These are phyloP conservation scores for Coelastrella sp. DNA, from an alignment of 139 green algal species.

Conservation along the genomic window DNA sequence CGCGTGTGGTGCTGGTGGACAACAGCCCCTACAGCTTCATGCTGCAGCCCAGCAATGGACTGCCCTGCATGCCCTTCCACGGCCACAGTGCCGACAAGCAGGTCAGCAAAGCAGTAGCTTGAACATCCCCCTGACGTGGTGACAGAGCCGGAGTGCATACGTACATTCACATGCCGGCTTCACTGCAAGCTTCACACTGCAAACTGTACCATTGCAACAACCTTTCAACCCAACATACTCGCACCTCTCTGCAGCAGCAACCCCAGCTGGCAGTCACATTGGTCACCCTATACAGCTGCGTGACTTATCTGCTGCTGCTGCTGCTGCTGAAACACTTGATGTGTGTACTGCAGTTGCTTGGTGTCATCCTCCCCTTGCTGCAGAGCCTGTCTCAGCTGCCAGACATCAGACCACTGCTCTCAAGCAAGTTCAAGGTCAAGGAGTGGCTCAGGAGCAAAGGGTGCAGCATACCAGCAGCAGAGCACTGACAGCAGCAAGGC, in stretches of 20 bases:
- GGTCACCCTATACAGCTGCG: too few relatives aligned
- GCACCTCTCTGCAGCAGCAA: too few relatives aligned
- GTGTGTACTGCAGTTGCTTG: slow-evolving; percentile 30
- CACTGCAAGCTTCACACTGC: too few relatives aligned
- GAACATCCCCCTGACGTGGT: too few relatives aligned
- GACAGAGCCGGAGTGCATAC: too few relatives aligned
- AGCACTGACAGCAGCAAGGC: neutral
- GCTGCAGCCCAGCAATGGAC: slow-evolving; percentile 73
- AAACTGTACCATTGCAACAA: too few relatives aligned
- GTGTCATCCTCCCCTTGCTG: slow-evolving; percentile 74
- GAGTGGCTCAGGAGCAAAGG: slow-evolving; percentile 51
- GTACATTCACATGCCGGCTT: too few relatives aligned
- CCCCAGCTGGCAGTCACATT: too few relatives aligned
- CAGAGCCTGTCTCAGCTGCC: slow-evolving; percentile 55
- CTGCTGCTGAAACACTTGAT: too few relatives aligned
- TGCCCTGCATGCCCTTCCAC: slow-evolving; percentile 67
- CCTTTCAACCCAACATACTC: too few relatives aligned
- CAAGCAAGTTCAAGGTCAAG: slow-evolving; percentile 44
- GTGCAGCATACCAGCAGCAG: neutral
- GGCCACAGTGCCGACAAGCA: slow-evolving; percentile 53
- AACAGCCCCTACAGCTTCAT: slow-evolving; percentile 74
- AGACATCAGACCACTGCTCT: slow-evolving; percentile 70
- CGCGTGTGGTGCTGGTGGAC: slow-evolving; percentile 77
- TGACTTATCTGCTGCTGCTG: too few relatives aligned
- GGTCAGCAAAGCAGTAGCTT: neutral